Evolutionary conservation across 2,329 filamentous ascomycete genomes (phyloP), one percentile per base, ranked within the genome.

Genomic region (Arthrobotrys entomopaga): DNA sequence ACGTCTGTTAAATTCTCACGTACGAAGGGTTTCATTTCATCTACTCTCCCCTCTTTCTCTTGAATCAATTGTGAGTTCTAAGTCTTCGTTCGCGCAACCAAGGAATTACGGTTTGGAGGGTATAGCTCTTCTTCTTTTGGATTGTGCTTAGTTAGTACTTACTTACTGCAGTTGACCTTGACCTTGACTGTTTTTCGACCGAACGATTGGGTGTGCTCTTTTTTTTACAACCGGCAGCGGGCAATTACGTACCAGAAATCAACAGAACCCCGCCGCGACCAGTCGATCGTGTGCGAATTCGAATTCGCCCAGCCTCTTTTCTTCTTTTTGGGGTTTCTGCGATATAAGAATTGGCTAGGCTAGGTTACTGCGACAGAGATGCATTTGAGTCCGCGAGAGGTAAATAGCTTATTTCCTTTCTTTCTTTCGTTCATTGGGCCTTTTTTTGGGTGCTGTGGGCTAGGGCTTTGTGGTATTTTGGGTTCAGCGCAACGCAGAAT

Each of bases 371-470:
- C n/a, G 19, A 22, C n/a, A 50, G 8, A 22, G 49, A 75, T 75
- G 71, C 71, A 75, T 75, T 58, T 75, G 22, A 75, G 57, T 59
- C 71, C 71, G 19, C 50, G 64, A 54, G 71, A 75, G 71, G 71
- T 75, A 24, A 24, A 42, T 59, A 16, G 5, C 19, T 50, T 53
- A 24, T 16, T 59, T 20, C 11, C 34, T 29, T 40, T 46, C 13
- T 22, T 54, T 52, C 4, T 61, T 43, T 43, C 52, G 16, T 57
- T 56, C 20, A 15, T 29, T 52, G 15, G 24, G n/a, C n/a, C 10
- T 52, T 1, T 56, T 38, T 22, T n/a, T 22, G 11, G 46, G 20
- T 2, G 46, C 8, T 19, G 42, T 11, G 58, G 38, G 46, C 52
- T 66, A 40, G 24, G 24, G 2, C 38, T 58, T 24, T 38, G 22